Evolutionary conservation across 257 asterid genomes (phyloP).

Genomic region (Nyctanthes arbortristis): DNA sequence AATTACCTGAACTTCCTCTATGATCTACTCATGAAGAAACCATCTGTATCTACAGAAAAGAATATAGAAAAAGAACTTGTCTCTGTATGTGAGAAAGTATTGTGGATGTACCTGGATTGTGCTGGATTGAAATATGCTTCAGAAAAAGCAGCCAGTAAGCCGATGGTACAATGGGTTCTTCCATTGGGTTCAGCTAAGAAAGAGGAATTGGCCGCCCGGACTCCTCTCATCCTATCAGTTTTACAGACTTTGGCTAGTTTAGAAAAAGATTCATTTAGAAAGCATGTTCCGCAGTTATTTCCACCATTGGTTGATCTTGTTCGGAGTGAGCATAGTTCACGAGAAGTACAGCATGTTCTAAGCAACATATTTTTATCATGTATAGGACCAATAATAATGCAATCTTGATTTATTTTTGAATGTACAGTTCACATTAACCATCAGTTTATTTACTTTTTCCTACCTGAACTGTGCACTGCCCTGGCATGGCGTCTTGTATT

Average conservation of each 20-base stretch:
- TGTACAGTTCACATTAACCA: not conserved
- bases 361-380: constrained; percentile 66
- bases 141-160: constrained; percentile 31
- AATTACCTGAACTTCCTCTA: constrained; percentile 65
- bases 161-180: constrained; percentile 49
- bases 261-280: constrained; percentile 54
- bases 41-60: constrained; percentile 51
- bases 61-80: constrained; percentile 70
- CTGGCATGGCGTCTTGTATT: not conserved
- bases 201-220: constrained; percentile 89
- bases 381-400: constrained; percentile 72
- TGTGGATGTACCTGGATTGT: constrained; percentile 71
- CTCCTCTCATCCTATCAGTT: constrained; percentile 63
- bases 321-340: constrained; percentile 88
- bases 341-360: constrained; percentile 73
- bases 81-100: constrained; percentile 62
- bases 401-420: constrained; percentile 19
- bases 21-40: constrained; percentile 52
- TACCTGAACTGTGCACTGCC: not conserved
- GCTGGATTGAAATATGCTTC: constrained; percentile 48
- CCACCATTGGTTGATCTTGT: constrained; percentile 82
- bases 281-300: constrained; percentile 53
- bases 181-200: constrained; percentile 90
- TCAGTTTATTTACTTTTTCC: not conserved
- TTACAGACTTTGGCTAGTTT: constrained; percentile 61